These are phyloP conservation scores for Gossypium ekmanianum DNA, from an alignment of 345 rosid genomes.

Conservation along the genomic window DNA sequence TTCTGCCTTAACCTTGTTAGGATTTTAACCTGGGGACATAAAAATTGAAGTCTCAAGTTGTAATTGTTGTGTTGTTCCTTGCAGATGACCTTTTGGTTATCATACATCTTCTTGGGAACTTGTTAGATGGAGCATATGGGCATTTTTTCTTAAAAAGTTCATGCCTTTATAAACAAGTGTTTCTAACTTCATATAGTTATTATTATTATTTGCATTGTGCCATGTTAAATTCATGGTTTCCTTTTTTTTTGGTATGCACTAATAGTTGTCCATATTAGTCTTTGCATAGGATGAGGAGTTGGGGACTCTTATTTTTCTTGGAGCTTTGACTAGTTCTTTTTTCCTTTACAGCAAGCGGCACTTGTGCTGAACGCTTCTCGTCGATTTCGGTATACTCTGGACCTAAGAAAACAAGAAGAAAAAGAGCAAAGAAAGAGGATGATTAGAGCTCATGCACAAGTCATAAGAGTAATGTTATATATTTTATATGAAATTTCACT, in stretches of 20 bases:
- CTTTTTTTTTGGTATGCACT: not conserved
- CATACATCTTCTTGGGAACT: not conserved
- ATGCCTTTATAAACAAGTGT: not conserved
- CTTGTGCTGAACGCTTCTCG: conserved; percentile 94
- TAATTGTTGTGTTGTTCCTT: not conserved
- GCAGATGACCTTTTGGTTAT: not conserved
- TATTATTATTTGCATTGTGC: not conserved
- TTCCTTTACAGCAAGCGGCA: conserved; percentile 71
- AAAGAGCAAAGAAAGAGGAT: conserved; percentile 63
- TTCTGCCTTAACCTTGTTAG: too few relatives aligned
- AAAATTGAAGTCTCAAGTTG: not conserved
- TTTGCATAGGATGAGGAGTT: not conserved
- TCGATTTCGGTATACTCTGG: conserved; percentile 94
- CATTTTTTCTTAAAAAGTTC: not conserved
- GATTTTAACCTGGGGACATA: not conserved
- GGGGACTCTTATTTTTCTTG: not conserved
- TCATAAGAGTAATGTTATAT: conserved; percentile 56
- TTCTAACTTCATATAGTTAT: not conserved
- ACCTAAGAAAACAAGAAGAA: conserved; percentile 78
- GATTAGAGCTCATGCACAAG: conserved; percentile 98
- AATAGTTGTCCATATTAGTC: not conserved
- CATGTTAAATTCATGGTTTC: not conserved
- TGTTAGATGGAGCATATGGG: not conserved
- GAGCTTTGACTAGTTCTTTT: conserved; percentile 13
- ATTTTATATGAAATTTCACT: not conserved